phyloP scores from a whole-genome alignment of 352 stramenopile species.

The Pythium scleroteichum region DNA sequence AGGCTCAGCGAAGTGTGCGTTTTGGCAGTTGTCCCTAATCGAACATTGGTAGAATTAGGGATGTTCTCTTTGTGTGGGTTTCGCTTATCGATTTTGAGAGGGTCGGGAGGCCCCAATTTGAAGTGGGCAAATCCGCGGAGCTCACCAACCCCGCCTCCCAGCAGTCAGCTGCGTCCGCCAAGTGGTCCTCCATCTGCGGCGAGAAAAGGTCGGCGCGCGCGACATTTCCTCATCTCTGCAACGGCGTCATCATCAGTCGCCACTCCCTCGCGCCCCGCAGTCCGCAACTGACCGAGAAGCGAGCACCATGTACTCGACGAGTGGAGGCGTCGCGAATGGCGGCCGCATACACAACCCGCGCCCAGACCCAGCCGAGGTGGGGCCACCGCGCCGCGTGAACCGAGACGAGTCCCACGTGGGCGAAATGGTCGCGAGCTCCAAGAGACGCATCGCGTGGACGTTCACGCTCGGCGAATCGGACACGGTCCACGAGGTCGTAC shows the following conservation, averaged over 20 bases:
- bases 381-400: constrained; percentile 67
- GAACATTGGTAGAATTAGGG: constrained; percentile 5
- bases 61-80: constrained; percentile 15
- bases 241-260: not conserved
- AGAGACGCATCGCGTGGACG: constrained; percentile 83
- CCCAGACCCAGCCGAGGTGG: constrained; percentile 65
- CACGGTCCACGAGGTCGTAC: constrained; percentile 68
- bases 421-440: constrained; percentile 76
- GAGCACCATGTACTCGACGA: constrained; percentile 55
- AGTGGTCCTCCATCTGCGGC: not conserved
- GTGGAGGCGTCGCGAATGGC: constrained; percentile 38
- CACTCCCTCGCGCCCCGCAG: not conserved
- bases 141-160: not conserved
- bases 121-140: constrained; percentile 16
- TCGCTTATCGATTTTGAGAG: constrained; percentile 17
- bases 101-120: constrained; percentile 18
- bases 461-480: constrained; percentile 81
- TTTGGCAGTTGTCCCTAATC: not conserved
- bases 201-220: not conserved
- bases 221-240: constrained; percentile 19
- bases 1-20: not conserved
- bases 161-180: constrained; percentile 11
- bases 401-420: constrained; percentile 80
- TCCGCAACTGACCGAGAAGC: not conserved
- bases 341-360: constrained; percentile 72